Evolutionary conservation across 2,329 filamentous ascomycete species (phyloP).

Genomic region (Nannizziopsis barbatae): DNA sequence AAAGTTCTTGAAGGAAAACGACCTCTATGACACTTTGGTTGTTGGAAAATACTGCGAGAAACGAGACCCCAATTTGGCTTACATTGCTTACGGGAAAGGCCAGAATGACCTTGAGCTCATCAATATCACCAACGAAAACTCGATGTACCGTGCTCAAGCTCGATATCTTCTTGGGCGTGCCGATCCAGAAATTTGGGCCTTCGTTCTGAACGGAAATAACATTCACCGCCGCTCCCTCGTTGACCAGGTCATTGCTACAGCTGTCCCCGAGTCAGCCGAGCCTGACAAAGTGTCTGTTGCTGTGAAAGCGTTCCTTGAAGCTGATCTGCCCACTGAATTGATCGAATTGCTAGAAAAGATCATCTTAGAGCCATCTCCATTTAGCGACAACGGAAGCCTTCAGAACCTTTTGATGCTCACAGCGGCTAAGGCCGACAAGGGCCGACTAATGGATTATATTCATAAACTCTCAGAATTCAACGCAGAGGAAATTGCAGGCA

Average conservation of each 20-base stretch:
- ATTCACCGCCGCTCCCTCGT: conserved; percentile 85
- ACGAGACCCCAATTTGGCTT: conserved; percentile 88
- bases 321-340: conserved; percentile 82
- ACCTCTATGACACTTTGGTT: conserved; percentile 81
- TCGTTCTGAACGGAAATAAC: conserved; percentile 92
- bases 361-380: conserved; percentile 95
- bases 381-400: conserved; percentile 92
- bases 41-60: conserved; percentile 99
- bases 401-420: conserved; percentile 96
- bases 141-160: conserved; percentile 98
- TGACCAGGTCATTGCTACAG: conserved; percentile 91
- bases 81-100: conserved; percentile 90
- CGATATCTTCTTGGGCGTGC: conserved; percentile 86
- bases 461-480: conserved; percentile 82
- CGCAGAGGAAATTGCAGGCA: conserved; percentile 79
- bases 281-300: conserved; percentile 91
- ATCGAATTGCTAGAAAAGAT: conserved; percentile 99
- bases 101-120: conserved; percentile 96
- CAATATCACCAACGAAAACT: conserved; percentile 96
- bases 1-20: conserved; percentile 94
- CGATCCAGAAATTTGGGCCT: conserved; percentile 83
- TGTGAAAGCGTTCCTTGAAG: conserved; percentile 82
- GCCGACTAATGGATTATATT: conserved; percentile 90
- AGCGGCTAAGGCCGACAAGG: conserved; percentile 91
- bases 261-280: conserved; percentile 83